Evolutionary conservation across 1,139 yeast genomes (phyloP), one percentile per base, ranked within the genome.

Genomic region (Kluyveromyces marxianus): DNA sequence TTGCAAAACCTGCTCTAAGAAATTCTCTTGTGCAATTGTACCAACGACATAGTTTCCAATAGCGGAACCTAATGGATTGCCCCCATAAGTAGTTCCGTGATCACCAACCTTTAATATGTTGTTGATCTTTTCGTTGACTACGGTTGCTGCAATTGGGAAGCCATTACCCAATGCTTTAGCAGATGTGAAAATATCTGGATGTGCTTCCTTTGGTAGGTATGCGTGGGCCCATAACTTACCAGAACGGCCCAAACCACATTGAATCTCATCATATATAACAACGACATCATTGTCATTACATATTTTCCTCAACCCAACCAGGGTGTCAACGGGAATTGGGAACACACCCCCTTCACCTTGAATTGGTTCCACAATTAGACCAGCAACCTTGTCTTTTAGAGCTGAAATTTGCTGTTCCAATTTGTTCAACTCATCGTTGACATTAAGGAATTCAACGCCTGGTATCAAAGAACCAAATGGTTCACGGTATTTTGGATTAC

Each of bases 121-220:
- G 62, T 88, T 95, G 31, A 92, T 85, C 49, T 78, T 74, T 54
- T 87, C 94, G 44, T 86, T 79, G 46, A 92, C 80, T 76, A 92
- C 76, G 3, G 95, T 86, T 5, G 97, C 98, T 44, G 95, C 96
- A 57, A 92, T 84, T 35, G 98, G 98, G 72, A 81, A 88, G n/a
- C 98, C 98, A 61, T 92, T 92, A 49, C 98, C 98, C 39, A 92
- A 72, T 1, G 97, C 97, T 66, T 92, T 92, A 44, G 98, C 98
- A 75, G 83, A 78, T 29, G 98, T 90, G 47, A 92, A 66, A 51
- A 92, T 86, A 66, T 92, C 98, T 3, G 98, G 98, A 61, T 88
- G 95, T 0, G 92, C 95, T 50, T 79, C 85, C 41, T 71, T 65
- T 38, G 90, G 87, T 44, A 83, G 70, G 54, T 76, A 70, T 34